These are phyloP conservation scores for Liriodendron chinense DNA, from an alignment of 164 flowering plant species.

Conservation along the genomic window DNA sequence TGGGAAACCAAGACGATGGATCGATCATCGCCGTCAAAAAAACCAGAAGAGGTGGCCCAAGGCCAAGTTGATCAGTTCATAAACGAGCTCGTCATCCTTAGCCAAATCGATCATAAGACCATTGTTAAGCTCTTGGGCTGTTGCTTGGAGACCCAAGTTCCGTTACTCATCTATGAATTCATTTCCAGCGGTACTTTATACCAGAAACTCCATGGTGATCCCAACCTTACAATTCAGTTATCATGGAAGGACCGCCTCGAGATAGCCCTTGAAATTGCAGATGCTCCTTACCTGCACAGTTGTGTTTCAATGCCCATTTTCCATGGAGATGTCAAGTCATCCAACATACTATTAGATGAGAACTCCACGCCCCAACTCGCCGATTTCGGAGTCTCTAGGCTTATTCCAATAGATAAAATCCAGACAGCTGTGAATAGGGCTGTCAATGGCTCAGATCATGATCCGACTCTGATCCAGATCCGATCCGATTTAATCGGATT, in stretches of 20 bases:
- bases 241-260: neutral
- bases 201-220: constrained; percentile 14
- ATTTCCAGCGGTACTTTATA: neutral
- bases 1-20: constrained; percentile 10
- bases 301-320: constrained; percentile 26
- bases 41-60: constrained; percentile 2
- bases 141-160: constrained; percentile 5
- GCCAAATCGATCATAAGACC: constrained; percentile 3
- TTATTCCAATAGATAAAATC: neutral
- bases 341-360: constrained; percentile 1
- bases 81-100: neutral
- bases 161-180: constrained; percentile 5
- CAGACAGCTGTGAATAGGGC: constrained; percentile 28
- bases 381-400: constrained; percentile 1
- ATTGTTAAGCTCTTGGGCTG: constrained; percentile 6
- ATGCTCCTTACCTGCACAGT: neutral
- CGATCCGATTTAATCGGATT: no score
- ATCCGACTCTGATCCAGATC: no score
- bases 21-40: constrained; percentile 18
- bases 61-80: constrained; percentile 6
- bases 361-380: neutral
- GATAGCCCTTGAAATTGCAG: constrained; percentile 2
- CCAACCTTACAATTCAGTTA: neutral
- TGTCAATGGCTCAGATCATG: no score
- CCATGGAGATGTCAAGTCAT: constrained; percentile 33